phyloP scores from a whole-genome alignment of 2,329 filamentous ascomycete species.

The Fusarium incarnatum region DNA sequence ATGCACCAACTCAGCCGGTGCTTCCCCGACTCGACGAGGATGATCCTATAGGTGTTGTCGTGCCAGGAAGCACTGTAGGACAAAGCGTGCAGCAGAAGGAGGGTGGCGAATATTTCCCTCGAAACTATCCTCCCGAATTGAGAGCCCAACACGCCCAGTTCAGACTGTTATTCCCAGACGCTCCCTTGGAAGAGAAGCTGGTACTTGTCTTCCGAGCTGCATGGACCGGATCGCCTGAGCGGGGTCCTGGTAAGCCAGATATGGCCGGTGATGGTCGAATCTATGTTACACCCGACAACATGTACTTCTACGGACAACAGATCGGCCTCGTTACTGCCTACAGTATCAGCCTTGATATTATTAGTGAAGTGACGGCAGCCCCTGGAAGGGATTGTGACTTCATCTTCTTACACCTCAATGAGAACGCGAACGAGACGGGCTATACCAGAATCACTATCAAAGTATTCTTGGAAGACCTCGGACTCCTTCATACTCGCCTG shows the following conservation, averaged over 20 bases:
- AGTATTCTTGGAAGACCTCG: conserved; percentile 89
- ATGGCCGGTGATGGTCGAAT: conserved; percentile 77
- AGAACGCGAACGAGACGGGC: conserved; percentile 70
- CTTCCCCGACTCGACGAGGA: conserved; percentile 53
- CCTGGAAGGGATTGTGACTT: conserved; percentile 94
- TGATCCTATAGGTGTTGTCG: conserved; percentile 57
- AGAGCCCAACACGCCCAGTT: conserved; percentile 94
- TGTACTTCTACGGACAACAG: conserved; percentile 98
- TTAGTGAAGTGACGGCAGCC: conserved; percentile 89
- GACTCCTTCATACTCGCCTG: conserved; percentile 82
- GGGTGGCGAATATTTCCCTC: conserved; percentile 70
- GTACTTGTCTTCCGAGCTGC: conserved; percentile 93
- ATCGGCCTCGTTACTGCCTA: conserved; percentile 90
- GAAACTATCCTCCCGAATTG: conserved; percentile 83
- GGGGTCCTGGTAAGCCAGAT: conserved; percentile 55
- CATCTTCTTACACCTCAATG: conserved; percentile 81
- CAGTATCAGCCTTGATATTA: conserved; percentile 77
- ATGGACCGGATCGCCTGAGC: conserved; percentile 71
- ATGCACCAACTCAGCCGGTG: conserved; percentile 47
- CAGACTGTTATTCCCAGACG: conserved; percentile 86
- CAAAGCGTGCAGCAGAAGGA: conserved; percentile 49
- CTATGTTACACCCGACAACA: conserved; percentile 86
- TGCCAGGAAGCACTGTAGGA: conserved; percentile 50
- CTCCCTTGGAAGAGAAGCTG: conserved; percentile 80
- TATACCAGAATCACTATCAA: conserved; percentile 86